A percentile compares a stretch with the other conserved stretches of the same genome.
These are phyloP conservation scores for Huntiella omanensis DNA, from an alignment of 2,329 filamentous ascomycete species.

Conservation along the genomic window DNA sequence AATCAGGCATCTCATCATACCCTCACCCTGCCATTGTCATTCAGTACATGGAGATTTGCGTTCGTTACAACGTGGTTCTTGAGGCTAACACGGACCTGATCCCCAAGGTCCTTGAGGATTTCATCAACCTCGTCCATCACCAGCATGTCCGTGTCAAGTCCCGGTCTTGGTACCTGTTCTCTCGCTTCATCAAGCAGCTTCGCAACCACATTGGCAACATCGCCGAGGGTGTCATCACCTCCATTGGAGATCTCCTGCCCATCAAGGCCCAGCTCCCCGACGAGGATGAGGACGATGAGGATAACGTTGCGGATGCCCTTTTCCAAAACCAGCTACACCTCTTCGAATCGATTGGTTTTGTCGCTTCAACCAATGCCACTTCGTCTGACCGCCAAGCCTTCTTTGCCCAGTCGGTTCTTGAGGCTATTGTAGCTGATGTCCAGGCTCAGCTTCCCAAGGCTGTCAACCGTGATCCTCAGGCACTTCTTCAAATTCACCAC, in stretches of 20 bases:
- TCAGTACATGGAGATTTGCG: conserved; percentile 97
- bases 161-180: conserved; percentile 93
- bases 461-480: conserved; percentile 62
- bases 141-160: conserved; percentile 71
- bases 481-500: conserved; percentile 80
- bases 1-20: conserved; percentile 70
- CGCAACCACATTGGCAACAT: conserved; percentile 71
- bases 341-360: conserved; percentile 85
- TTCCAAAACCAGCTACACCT: conserved; percentile 86
- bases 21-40: conserved; percentile 81
- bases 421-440: conserved; percentile 78
- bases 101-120: conserved; percentile 72
- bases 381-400: conserved; percentile 70
- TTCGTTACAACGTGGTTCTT: conserved; percentile 84
- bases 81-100: conserved; percentile 68
- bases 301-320: conserved; percentile 72
- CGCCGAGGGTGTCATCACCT: conserved; percentile 78
- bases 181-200: conserved; percentile 77
- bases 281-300: conserved; percentile 59
- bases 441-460: conserved; percentile 59
- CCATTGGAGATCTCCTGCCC: conserved; percentile 68
- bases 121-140: conserved; percentile 79
- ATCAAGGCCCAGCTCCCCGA: conserved; percentile 79
- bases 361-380: conserved; percentile 64
- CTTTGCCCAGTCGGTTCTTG: conserved; percentile 74